Percentiles rank a stretch among this genome's conserved stretches.
Evolutionary conservation across 2,329 filamentous ascomycete species (phyloP).

Genomic region (Lachnellula willkommii): DNA sequence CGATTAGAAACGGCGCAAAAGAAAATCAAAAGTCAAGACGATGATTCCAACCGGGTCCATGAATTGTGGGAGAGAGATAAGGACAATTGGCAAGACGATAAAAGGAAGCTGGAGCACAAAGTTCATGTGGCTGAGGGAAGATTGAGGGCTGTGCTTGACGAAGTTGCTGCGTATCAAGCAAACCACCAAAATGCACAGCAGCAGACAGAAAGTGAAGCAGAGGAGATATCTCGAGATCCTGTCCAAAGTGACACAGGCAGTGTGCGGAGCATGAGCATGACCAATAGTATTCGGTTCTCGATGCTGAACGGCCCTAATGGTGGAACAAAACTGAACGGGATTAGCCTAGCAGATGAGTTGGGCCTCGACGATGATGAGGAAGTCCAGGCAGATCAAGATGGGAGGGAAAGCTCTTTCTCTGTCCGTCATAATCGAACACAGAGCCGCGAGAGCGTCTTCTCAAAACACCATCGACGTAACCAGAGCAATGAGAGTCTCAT

Average conservation of each 20-base stretch:
- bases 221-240: constrained; percentile 58
- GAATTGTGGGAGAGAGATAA: constrained; percentile 80
- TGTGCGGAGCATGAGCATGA: constrained; percentile 66
- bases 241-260: constrained; percentile 63
- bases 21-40: constrained; percentile 71
- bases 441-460: constrained; percentile 53
- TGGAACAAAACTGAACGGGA: constrained; percentile 53
- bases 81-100: constrained; percentile 78
- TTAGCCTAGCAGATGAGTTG: constrained; percentile 86
- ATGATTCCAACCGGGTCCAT: constrained; percentile 74
- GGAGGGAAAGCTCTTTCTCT: constrained; percentile 57
- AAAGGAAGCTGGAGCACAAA: constrained; percentile 74
- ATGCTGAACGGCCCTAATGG: constrained; percentile 53
- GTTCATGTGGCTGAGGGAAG: constrained; percentile 86
- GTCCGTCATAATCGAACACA: constrained; percentile 47
- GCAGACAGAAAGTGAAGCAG: constrained; percentile 51
- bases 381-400: constrained; percentile 63
- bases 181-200: constrained; percentile 42
- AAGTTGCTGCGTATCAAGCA: constrained; percentile 68
- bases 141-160: constrained; percentile 76
- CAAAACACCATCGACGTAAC: constrained; percentile 47
- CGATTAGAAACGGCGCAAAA: constrained; percentile 75
- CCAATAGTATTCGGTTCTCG: constrained; percentile 70
- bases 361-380: constrained; percentile 76
- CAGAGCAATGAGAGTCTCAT: constrained; percentile 55